phyloP scores from a whole-genome alignment of 805 yeast genomes.

The Starmera amethionina region DNA sequence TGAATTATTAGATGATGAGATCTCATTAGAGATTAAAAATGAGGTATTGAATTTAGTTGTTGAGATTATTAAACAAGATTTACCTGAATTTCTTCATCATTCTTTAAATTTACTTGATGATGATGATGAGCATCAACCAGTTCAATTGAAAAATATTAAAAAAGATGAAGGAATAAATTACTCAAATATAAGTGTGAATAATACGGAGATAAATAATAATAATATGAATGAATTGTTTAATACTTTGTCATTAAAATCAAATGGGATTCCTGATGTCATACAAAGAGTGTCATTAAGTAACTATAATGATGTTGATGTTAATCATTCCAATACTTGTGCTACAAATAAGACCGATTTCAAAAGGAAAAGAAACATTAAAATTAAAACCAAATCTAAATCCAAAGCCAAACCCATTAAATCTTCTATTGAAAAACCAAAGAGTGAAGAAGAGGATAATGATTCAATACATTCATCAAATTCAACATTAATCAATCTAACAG shows the following conservation, averaged over 20 bases:
- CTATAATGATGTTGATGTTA: background rate
- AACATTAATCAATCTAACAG: no score
- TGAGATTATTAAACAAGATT: constrained; percentile 13
- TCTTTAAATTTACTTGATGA: constrained; percentile 5
- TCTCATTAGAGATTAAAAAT: constrained; percentile 10
- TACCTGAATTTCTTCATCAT: constrained; percentile 12
- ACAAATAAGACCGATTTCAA: constrained; percentile 1
- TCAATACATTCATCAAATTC: no score
- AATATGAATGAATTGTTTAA: background rate
- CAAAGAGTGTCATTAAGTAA: constrained; percentile 10
- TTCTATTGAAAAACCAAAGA: no score
- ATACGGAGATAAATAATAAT: no score
- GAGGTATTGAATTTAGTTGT: constrained; percentile 12
- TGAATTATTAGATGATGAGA: constrained; percentile 16
- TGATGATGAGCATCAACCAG: constrained; percentile 1
- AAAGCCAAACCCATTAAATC: no score
- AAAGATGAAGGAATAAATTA: background rate
- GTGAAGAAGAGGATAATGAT: no score
- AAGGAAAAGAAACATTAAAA: constrained; percentile 14
- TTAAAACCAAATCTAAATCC: constrained; percentile 1
- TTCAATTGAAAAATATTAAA: background rate
- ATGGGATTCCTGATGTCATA: constrained; percentile 8
- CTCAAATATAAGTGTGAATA: background rate
- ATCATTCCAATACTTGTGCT: background rate
- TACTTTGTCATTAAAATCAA: constrained; percentile 13